Evolutionary conservation across 768 basidiomycete species (phyloP).

Genomic region (Mycena vitilis): DNA sequence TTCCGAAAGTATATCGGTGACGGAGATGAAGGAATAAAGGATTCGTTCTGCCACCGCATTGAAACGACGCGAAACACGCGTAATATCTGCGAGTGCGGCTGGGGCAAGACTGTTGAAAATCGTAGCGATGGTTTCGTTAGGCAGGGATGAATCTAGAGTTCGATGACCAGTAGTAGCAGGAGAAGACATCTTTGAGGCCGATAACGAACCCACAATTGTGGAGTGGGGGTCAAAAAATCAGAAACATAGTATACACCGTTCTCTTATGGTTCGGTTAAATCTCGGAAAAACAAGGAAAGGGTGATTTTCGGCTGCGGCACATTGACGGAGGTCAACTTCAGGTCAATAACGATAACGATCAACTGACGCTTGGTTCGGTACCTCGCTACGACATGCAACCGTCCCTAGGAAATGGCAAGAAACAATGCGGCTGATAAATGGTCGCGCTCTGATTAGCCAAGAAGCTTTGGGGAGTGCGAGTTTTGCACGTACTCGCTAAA

Average conservation of each 20-base stretch:
- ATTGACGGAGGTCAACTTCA: slow-evolving; percentile 7
- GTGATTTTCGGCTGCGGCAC: slow-evolving; percentile 30
- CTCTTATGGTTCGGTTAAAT: slow-evolving; percentile 27
- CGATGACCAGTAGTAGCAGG: slow-evolving; percentile 10
- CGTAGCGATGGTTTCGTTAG: slow-evolving; percentile 66
- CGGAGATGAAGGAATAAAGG: slow-evolving; percentile 64
- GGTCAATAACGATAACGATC: slow-evolving; percentile 21
- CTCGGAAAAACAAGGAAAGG: slow-evolving; percentile 9
- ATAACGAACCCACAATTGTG: not conserved
- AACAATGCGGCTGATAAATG: slow-evolving; percentile 14
- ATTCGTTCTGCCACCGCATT: slow-evolving; percentile 68
- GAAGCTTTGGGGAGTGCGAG: not conserved
- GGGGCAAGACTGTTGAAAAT: slow-evolving; percentile 58
- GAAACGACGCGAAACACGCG: slow-evolving; percentile 60
- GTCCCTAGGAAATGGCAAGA: not conserved
- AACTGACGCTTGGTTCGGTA: slow-evolving; percentile 25
- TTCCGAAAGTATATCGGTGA: slow-evolving; percentile 60
- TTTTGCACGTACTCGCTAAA: not conserved
- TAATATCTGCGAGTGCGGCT: slow-evolving; percentile 51
- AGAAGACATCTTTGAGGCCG: not conserved
- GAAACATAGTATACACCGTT: not conserved
- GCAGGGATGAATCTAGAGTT: slow-evolving; percentile 48
- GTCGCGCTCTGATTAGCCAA: slow-evolving; percentile 10
- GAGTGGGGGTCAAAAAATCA: slow-evolving; percentile 9
- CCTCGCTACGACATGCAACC: slow-evolving; percentile 1